Evolutionary conservation across 306 rosid species (phyloP).

Genomic region (Castanea crenata): DNA sequence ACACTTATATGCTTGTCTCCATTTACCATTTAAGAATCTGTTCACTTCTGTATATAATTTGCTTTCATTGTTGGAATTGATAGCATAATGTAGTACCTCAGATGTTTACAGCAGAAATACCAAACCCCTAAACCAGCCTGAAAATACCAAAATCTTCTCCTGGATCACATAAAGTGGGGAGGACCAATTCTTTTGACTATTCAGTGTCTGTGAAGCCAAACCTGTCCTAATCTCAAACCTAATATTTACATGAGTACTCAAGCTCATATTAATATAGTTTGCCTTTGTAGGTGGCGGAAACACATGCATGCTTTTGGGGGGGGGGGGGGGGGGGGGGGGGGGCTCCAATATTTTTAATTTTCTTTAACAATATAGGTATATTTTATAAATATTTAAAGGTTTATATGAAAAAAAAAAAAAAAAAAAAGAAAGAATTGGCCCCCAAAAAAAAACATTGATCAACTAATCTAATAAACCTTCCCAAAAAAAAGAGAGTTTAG

Average conservation of each 20-base stretch:
- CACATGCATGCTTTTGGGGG: too few species aligned
- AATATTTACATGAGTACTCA: background rate
- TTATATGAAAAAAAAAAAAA: too few species aligned
- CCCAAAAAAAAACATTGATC: too few species aligned
- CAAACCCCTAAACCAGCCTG: background rate
- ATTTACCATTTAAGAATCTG: background rate
- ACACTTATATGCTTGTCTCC: background rate
- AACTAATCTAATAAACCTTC: too few species aligned
- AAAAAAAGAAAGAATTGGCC: too few species aligned
- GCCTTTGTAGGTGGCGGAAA: background rate
- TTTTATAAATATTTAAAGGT: too few species aligned
- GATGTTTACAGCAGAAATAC: too few species aligned
- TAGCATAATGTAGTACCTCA: background rate
- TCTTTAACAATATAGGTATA: too few species aligned
- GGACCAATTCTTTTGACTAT: background rate
- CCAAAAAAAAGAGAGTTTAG: too few species aligned
- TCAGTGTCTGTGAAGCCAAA: background rate
- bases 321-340: too few species aligned
- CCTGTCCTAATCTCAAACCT: background rate
- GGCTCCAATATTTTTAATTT: too few species aligned
- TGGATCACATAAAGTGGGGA: background rate
- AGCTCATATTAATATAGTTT: background rate
- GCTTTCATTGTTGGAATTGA: background rate
- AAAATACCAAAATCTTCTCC: background rate
- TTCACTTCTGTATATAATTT: background rate